These are phyloP conservation scores for Fusarium hainanense DNA, from an alignment of 2,329 filamentous ascomycete genomes.

Conservation along the genomic window DNA sequence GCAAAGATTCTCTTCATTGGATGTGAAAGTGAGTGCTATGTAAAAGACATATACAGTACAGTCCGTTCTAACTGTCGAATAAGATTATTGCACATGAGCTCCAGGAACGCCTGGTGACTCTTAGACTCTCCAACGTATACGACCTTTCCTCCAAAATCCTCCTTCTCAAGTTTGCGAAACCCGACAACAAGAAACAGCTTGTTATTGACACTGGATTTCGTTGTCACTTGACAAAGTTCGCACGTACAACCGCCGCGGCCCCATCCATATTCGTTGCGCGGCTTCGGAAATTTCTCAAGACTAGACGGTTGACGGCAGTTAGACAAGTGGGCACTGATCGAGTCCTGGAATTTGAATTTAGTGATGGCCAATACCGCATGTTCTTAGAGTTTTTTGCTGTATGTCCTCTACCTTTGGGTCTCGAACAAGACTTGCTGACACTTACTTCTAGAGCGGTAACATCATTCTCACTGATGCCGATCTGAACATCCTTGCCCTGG, in stretches of 20 bases:
- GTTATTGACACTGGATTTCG: conserved; percentile 96
- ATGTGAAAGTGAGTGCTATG: conserved; percentile 69
- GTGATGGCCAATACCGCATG: conserved; percentile 86
- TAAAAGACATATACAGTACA: neutral
- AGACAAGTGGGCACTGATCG: conserved; percentile 91
- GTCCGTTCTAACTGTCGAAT: conserved; percentile 8
- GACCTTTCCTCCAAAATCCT: conserved; percentile 96
- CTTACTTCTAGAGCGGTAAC: conserved; percentile 77
- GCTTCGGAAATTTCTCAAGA: conserved; percentile 88
- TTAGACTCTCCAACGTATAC: conserved; percentile 93
- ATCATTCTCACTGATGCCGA: conserved; percentile 90
- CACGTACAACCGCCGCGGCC: conserved; percentile 83
- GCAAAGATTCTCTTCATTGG: conserved; percentile 82
- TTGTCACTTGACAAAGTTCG: conserved; percentile 92
- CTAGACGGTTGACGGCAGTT: conserved; percentile 82
- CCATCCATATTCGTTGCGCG: conserved; percentile 88
- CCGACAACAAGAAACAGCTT: conserved; percentile 87
- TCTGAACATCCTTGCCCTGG: conserved; percentile 81
- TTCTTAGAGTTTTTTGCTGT: conserved; percentile 95
- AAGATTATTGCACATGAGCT: conserved; percentile 96
- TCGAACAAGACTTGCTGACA: conserved; percentile 8
- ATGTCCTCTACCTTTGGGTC: conserved; percentile 11
- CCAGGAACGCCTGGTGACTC: conserved; percentile 75
- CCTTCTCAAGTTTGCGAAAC: conserved; percentile 93
- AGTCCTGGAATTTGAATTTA: conserved; percentile 92